Evolutionary conservation across 345 rosid species (phyloP).

Genomic region (Erysimum cheiranthoides): DNA sequence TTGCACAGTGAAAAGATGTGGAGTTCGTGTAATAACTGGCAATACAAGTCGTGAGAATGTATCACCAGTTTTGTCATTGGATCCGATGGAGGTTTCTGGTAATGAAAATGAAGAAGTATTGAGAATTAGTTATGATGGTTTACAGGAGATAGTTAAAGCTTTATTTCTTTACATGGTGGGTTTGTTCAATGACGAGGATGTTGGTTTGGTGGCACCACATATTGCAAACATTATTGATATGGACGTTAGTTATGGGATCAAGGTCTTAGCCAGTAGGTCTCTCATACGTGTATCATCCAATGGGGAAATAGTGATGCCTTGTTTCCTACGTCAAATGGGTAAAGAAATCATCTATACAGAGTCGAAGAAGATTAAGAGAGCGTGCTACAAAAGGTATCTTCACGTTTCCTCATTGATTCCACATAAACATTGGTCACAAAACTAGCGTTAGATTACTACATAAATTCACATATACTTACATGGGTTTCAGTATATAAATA

Average conservation of each 20-base stretch:
- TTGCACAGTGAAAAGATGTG: not conserved
- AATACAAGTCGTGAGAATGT: not conserved
- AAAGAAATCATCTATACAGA: not conserved
- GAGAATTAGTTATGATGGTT: not conserved
- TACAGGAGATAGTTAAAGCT: not conserved
- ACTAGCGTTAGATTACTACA: no score
- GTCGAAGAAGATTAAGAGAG: not conserved
- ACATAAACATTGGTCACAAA: no score
- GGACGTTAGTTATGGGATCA: not conserved
- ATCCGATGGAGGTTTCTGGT: not conserved
- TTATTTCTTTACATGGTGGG: not conserved
- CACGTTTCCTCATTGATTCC: no score
- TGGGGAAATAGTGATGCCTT: not conserved
- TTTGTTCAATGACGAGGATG: slow-evolving; percentile 22
- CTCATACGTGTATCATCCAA: slow-evolving; percentile 11
- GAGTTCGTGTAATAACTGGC: not conserved
- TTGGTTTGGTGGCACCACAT: slow-evolving; percentile 1
- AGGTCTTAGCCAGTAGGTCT: slow-evolving; percentile 10
- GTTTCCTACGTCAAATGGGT: not conserved
- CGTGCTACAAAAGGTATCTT: not conserved
- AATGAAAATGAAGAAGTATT: not conserved
- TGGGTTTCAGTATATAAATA: no score
- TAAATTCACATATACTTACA: no score
- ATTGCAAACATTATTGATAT: slow-evolving; percentile 1
- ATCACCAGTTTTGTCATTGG: not conserved